Conservation (phyloP, 2,329 filamentous ascomycete genomes). For the Coniella lustricola region DNA sequence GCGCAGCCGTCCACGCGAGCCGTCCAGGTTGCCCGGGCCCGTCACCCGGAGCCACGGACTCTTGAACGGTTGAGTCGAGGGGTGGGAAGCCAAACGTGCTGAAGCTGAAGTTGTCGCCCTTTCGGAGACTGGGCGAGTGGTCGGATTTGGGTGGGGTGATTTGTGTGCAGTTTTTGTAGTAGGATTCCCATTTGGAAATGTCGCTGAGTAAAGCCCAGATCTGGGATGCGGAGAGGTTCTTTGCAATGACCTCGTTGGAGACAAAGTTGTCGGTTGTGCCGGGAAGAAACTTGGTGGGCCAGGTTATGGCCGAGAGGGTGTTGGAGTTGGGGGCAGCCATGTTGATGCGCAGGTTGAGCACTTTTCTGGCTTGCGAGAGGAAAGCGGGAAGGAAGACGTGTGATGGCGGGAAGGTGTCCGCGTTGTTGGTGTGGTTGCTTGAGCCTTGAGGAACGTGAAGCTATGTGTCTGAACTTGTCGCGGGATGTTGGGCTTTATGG, state of each 20-base stretch:
- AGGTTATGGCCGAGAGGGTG: conserved; percentile 20
- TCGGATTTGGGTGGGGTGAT: conserved; percentile 23
- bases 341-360: not conserved
- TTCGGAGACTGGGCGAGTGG: conserved; percentile 18
- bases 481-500: too few relatives aligned
- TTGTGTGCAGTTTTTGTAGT: conserved; percentile 21
- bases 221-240: conserved; percentile 21
- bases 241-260: conserved; percentile 24
- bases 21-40: conserved; percentile 15
- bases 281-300: conserved; percentile 23
- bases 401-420: too few relatives aligned
- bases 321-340: conserved; percentile 24
- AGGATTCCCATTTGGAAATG: conserved; percentile 23
- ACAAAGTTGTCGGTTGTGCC: conserved; percentile 26
- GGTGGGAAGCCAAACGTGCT: conserved; percentile 25
- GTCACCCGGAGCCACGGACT: conserved; percentile 18
- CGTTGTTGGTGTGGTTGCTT: too few relatives aligned
- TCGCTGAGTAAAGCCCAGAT: conserved; percentile 22
- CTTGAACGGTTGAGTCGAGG: conserved; percentile 19
- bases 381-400: too few relatives aligned
- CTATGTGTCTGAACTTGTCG: too few relatives aligned
- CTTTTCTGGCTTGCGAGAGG: too few relatives aligned
- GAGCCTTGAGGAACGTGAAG: too few relatives aligned
- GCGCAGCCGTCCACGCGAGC: conserved; percentile 22
- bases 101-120: conserved; percentile 23